Evolutionary conservation across 768 basidiomycete genomes (phyloP), one percentile per base, ranked within the genome.

Genomic region (Suillus subluteus): DNA sequence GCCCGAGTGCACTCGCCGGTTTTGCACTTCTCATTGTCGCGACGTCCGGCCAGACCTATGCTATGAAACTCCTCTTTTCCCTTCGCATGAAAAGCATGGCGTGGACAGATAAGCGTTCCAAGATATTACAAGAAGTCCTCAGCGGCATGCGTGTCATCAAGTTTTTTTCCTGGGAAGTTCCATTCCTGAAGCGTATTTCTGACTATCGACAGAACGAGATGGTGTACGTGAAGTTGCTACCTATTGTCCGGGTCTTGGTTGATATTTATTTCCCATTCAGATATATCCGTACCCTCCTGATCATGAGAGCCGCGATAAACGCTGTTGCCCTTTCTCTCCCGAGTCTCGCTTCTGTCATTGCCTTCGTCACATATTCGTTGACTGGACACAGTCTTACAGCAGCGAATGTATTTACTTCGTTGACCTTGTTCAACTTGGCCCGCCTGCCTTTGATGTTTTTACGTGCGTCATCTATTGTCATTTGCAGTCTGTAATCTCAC

Each of bases 131-230:
- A 75, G 96, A 99, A 74, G 83, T 99, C 1, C 79, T 98, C 0
- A 88, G 90, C 16, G 92, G 93, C 1, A 96, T 98, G 87, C 91
- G 93, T 69, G 86, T 97, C 67, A 92, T 98, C 83, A 98, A 98
- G 77, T 90, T 91, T 75, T 96, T 96, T 76, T 89, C 91, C 6
- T 96, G 94, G 94, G 94, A 95, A 72, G 72, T 78, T 2, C 93
- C 96, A 0, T 96, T 94, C 76, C 82, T 97, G 30, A 80, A 87
- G 18, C 87, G 90, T 55, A 84, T 98, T 35, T 83, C 84, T 38
- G 85, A 85, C 50, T 91, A 91, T 72, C 83, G 96, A 62, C 80
- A 79, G 59, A 84, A 85, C 61, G 96, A 97, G 76, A 87, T 95
- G 78, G 75, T 71, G 84, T 91, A 83, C 50, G 69, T 66, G 58